Conservation (phyloP, 148 eudicot genomes). For the Fagopyrum esculentum region DNA sequence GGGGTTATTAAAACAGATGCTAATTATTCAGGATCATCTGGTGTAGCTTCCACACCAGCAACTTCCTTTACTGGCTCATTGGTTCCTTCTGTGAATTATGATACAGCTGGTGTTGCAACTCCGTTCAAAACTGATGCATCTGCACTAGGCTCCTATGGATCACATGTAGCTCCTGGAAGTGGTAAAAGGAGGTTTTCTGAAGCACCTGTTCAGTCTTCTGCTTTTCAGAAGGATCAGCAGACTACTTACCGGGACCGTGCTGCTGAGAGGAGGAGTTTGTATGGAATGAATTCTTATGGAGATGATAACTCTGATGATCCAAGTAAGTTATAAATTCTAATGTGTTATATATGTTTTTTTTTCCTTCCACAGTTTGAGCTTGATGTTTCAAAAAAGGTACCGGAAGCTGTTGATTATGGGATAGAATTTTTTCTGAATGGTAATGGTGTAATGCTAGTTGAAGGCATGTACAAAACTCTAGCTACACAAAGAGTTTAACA, state of each 20-base stretch:
- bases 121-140: constrained; percentile 85
- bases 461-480: too few species aligned
- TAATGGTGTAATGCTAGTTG: too few species aligned
- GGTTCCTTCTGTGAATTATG: constrained; percentile 28
- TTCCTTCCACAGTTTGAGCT: too few species aligned
- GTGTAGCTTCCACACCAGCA: constrained; percentile 19
- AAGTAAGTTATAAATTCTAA: constrained; percentile 49
- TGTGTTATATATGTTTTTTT: not conserved
- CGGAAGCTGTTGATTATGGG: not conserved
- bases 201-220: constrained; percentile 49
- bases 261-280: constrained; percentile 93
- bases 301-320: constrained; percentile 56
- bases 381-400: too few species aligned
- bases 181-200: constrained; percentile 95
- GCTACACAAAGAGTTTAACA: too few species aligned
- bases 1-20: constrained; percentile 61
- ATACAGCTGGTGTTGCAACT: constrained; percentile 32
- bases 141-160: constrained; percentile 64
- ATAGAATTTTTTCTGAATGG: not conserved
- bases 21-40: constrained; percentile 38
- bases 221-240: constrained; percentile 51
- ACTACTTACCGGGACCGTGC: constrained; percentile 91
- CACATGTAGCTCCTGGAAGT: constrained; percentile 53
- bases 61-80: constrained; percentile 14
- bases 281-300: constrained; percentile 64